A percentile compares a stretch with the other conserved stretches of the same genome.
phyloP scores from a whole-genome alignment of 2,329 filamentous ascomycete genomes.

The Daldinia sp. region DNA sequence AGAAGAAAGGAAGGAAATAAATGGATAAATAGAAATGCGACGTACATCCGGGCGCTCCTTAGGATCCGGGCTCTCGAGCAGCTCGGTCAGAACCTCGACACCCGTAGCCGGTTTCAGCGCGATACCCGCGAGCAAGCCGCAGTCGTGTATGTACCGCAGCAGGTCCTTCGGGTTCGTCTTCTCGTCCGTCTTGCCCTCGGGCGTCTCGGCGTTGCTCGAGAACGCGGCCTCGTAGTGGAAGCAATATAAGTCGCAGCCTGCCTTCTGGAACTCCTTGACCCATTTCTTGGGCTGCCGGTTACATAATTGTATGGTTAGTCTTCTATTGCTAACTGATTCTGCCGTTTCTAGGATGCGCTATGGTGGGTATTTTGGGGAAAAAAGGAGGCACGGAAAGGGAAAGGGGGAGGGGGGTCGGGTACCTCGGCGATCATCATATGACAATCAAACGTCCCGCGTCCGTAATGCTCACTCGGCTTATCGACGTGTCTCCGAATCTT shows the following conservation, averaged over 20 bases:
- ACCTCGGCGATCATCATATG: conserved; percentile 99
- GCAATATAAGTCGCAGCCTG: conserved; percentile 98
- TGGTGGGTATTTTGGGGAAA: neutral
- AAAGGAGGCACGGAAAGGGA: neutral
- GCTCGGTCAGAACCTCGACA: conserved; percentile 92
- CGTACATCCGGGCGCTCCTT: conserved; percentile 90
- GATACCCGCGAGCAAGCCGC: conserved; percentile 90
- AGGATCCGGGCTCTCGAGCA: conserved; percentile 78
- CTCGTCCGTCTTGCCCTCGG: conserved; percentile 74
- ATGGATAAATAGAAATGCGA: conserved; percentile 3
- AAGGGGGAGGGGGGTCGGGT: conserved; percentile 46
- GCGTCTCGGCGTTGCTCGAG: conserved; percentile 85
- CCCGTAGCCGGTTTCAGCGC: conserved; percentile 94
- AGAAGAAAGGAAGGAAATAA: neutral
- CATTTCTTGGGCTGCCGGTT: conserved; percentile 89
- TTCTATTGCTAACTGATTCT: neutral
- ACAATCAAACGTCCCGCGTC: conserved; percentile 96
- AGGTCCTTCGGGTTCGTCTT: conserved; percentile 87
- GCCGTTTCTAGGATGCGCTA: no score
- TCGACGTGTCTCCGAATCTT: conserved; percentile 92
- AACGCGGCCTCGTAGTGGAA: conserved; percentile 99
- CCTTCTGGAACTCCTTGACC: conserved; percentile 94
- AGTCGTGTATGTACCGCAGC: conserved; percentile 89
- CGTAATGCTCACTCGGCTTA: conserved; percentile 74
- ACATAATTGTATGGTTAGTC: neutral